Percentiles rank a stretch among this genome's conserved stretches.
Evolutionary conservation across 2,329 filamentous ascomycete genomes (phyloP).

Genomic region (Colletotrichum caudatum): DNA sequence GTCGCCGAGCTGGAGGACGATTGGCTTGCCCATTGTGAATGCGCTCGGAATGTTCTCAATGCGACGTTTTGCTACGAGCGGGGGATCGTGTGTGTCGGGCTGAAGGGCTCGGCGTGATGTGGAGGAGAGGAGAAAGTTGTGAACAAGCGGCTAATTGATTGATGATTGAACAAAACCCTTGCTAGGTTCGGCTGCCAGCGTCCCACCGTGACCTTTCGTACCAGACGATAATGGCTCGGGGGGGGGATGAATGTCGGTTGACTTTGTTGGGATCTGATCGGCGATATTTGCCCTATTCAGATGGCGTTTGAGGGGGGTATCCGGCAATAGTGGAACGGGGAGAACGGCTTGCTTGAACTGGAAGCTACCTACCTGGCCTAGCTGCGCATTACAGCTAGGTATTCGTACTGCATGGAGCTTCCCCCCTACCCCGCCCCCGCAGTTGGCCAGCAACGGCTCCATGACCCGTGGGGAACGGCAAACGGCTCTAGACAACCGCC

Average conservation of each 20-base stretch:
- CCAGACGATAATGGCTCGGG: slow-evolving; percentile 21
- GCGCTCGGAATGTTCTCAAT: not conserved
- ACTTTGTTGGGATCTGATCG: slow-evolving; percentile 30
- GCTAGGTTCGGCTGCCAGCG: slow-evolving; percentile 9
- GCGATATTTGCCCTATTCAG: slow-evolving; percentile 36
- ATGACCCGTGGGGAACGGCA: slow-evolving; percentile 25
- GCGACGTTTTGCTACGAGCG: no score
- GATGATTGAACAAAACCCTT: no score
- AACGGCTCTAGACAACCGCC: slow-evolving; percentile 17
- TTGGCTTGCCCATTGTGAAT: slow-evolving; percentile 36
- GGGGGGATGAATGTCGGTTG: slow-evolving; percentile 19
- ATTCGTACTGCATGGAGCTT: slow-evolving; percentile 6
- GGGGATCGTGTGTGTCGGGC: not conserved
- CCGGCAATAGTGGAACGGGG: not conserved
- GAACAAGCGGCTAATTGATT: not conserved
- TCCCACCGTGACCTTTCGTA: slow-evolving; percentile 23
- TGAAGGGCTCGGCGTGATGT: not conserved
- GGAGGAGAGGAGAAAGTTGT: not conserved
- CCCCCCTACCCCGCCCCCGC: slow-evolving; percentile 22
- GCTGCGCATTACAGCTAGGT: no score
- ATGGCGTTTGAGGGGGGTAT: slow-evolving; percentile 24
- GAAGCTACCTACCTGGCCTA: slow-evolving; percentile 11
- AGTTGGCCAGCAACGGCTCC: slow-evolving; percentile 22
- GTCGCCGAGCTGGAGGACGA: slow-evolving; percentile 40
- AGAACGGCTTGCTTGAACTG: slow-evolving; percentile 7